Base-by-base conservation (phyloP, 441 rosid species). In the Oxalis stricta region DNA sequence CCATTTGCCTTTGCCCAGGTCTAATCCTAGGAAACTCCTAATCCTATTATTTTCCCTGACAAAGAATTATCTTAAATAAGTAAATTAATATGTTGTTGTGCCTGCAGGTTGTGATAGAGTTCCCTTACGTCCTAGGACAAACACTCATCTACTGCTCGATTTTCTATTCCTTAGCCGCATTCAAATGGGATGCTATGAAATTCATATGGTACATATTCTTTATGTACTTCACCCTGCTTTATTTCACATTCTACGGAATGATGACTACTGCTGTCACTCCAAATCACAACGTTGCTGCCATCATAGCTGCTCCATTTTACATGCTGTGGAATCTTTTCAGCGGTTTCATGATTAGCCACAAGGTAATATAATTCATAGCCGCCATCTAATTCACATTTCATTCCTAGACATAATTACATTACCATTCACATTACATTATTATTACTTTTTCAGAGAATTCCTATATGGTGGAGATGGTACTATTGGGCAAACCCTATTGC, bases 301-400 rank as follows among this genome's bases (percentile, higher is more conserved):
- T 91, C 28, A 65, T 91, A 21, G 75, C 99, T 32, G 99, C 96
- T 2, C 99, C 99, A 1, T 84, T 76, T 63, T 86, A 91, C 53
- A 86, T 91, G 99, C 85, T 91, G 14, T 91, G 99, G 99, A 86
- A 91, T 72, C 94, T 91, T 65, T 91, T 91, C 72, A 77, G 94
- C 2, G 95, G 99, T 63, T 91, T 86, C 46, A 83, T 84, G 96
- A 91, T 91, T 65, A 81, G 96, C 23, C 75, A 68, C 72, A 76
- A 86, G 94, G 96, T 87, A 81, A 68, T 7, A 46, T 8, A 40
- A 21, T 14, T 31, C 17, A 13, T 14, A 21, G 38, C 14, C 17
- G 30, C 10, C 33, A 10, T 37, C 30, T 18, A 20, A 24, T 7
- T 28, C 17, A 33, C 38, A 36, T 5, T 26, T 35, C 13, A 24